Percentiles rank a stretch among this genome's conserved stretches.
phyloP scores from a whole-genome alignment of 192 early-diverging fungal genomes.

The Linnemannia schmuckeri region DNA sequence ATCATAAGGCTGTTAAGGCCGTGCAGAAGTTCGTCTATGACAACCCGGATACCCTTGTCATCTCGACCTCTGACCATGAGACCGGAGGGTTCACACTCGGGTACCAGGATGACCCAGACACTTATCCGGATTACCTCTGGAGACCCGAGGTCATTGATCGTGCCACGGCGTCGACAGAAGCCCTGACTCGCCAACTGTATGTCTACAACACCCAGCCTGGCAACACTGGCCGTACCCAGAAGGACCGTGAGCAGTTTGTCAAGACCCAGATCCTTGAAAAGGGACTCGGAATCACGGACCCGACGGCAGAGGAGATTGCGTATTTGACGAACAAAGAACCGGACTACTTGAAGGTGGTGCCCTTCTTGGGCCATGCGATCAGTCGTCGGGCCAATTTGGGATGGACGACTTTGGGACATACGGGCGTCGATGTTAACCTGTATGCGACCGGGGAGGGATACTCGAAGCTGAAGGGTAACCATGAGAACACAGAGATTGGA shows the following conservation, averaged over 20 bases:
- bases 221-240: not conserved
- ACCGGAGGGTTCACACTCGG: slow-evolving; percentile 94
- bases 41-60: slow-evolving; percentile 90
- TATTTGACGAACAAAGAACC: slow-evolving; percentile 46
- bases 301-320: slow-evolving; percentile 71
- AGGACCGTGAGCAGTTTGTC: slow-evolving; percentile 52
- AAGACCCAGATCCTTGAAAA: slow-evolving; percentile 70
- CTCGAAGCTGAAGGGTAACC: slow-evolving; percentile 61
- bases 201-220: not conserved
- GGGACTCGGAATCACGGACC: slow-evolving; percentile 79
- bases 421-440: slow-evolving; percentile 92
- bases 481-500: slow-evolving; percentile 80
- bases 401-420: slow-evolving; percentile 93
- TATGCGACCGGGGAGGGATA: slow-evolving; percentile 57
- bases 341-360: slow-evolving; percentile 3
- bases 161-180: slow-evolving; percentile 78
- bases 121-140: slow-evolving; percentile 92
- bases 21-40: slow-evolving; percentile 84
- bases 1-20: slow-evolving; percentile 78
- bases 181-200: slow-evolving; percentile 61
- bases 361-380: slow-evolving; percentile 22
- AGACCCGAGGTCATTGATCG: slow-evolving; percentile 77
- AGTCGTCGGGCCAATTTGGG: slow-evolving; percentile 27
- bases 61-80: slow-evolving; percentile 95
- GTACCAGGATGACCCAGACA: slow-evolving; percentile 70